These are phyloP conservation scores for Circinella minor DNA, from an alignment of 371 early-diverging fungal species.

Conservation along the genomic window DNA sequence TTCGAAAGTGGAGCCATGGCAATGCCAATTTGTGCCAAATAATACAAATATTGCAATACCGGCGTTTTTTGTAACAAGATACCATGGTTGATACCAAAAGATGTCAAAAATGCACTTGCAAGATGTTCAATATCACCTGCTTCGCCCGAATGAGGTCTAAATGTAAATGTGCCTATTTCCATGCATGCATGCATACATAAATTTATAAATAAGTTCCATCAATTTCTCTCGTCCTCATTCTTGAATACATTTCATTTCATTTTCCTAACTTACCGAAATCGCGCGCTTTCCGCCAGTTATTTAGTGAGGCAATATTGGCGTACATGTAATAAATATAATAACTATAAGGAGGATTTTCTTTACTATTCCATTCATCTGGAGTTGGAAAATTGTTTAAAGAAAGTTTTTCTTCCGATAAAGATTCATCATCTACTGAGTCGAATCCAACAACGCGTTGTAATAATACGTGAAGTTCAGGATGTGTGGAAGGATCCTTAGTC, in stretches of 20 bases:
- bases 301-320: constrained; percentile 88
- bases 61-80: constrained; percentile 96
- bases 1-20: constrained; percentile 99
- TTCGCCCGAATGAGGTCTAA: constrained; percentile 98
- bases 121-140: constrained; percentile 99
- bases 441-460: constrained; percentile 96
- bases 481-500: constrained; percentile 79
- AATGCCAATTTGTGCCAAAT: constrained; percentile 95
- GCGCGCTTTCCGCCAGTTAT: constrained; percentile 81
- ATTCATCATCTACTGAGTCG: constrained; percentile 98
- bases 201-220: not conserved
- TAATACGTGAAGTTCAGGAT: constrained; percentile 94
- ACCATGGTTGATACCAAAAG: constrained; percentile 95
- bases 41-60: constrained; percentile 96
- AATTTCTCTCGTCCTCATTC: not conserved
- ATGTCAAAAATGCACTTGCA: constrained; percentile 90
- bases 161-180: constrained; percentile 81
- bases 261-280: constrained; percentile 70
- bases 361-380: constrained; percentile 82
- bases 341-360: constrained; percentile 94
- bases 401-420: constrained; percentile 81
- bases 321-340: constrained; percentile 97
- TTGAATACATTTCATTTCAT: constrained; percentile 2
- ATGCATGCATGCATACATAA: no score
- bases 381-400: constrained; percentile 86